phyloP scores from a whole-genome alignment of 352 stramenopile species.

The Pythium insidiosum region DNA sequence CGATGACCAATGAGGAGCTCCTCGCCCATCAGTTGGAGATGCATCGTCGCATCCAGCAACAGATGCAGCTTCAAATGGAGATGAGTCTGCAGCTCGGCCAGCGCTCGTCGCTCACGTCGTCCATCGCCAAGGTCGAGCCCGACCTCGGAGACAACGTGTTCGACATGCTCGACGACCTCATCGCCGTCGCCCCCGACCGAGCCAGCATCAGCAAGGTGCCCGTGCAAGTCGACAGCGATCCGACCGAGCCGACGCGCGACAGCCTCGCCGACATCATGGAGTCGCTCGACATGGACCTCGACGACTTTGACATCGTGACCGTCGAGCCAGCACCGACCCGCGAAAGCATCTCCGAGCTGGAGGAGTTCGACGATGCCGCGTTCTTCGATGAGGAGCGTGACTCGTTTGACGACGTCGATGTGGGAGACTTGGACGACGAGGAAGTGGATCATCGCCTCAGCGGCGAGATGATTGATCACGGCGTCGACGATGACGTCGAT shows the following conservation, averaged over 20 bases:
- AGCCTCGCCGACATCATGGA: slow-evolving; percentile 79
- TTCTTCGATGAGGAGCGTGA: slow-evolving; percentile 34
- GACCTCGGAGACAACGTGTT: slow-evolving; percentile 82
- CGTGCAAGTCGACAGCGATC: slow-evolving; percentile 26
- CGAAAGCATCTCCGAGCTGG: slow-evolving; percentile 9
- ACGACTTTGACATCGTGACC: slow-evolving; percentile 42
- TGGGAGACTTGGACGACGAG: slow-evolving; percentile 35
- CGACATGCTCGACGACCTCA: slow-evolving; percentile 84
- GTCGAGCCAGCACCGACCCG: slow-evolving; percentile 27
- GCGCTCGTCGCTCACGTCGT: slow-evolving; percentile 47
- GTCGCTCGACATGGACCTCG: slow-evolving; percentile 78
- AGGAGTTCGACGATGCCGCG: slow-evolving; percentile 6
- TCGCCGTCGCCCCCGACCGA: slow-evolving; percentile 70
- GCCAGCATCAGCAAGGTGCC: slow-evolving; percentile 49
- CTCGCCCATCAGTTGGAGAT: slow-evolving; percentile 73
- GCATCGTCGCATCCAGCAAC: slow-evolving; percentile 81
- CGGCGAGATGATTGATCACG: slow-evolving; percentile 30
- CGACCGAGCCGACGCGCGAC: slow-evolving; percentile 37
- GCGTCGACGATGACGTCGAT: slow-evolving; percentile 28
- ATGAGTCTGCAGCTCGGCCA: slow-evolving; percentile 69
- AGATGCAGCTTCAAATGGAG: slow-evolving; percentile 84
- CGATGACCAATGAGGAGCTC: slow-evolving; percentile 75
- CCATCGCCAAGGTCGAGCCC: slow-evolving; percentile 62
- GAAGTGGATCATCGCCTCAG: slow-evolving; percentile 35
- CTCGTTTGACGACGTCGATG: slow-evolving; percentile 55